These are phyloP conservation scores for Dendrocalamus sinicus DNA, from an alignment of 176 grass and related monocot species.

Conservation along the genomic window DNA sequence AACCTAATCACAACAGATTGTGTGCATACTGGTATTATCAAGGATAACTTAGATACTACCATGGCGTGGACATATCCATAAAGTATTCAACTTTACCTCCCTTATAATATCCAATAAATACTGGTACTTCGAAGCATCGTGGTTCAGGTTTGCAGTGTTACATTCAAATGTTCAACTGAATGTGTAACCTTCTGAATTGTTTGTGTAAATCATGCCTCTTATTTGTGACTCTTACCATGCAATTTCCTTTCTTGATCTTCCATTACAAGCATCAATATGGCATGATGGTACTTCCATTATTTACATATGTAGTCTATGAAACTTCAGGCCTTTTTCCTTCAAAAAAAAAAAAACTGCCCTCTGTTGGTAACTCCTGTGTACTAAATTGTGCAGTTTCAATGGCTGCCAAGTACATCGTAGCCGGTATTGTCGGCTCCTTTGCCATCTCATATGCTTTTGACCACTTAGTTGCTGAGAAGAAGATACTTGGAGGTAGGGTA, in stretches of 20 bases:
- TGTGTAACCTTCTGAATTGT: background rate
- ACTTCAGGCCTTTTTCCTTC: background rate
- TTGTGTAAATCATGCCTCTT: background rate
- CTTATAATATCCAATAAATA: background rate
- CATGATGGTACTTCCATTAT: background rate
- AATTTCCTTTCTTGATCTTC: background rate
- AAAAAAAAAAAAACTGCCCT: background rate
- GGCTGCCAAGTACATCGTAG: conserved; percentile 67
- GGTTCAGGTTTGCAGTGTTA: background rate
- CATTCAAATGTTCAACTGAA: background rate
- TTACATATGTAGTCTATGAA: background rate
- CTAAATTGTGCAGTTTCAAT: conserved; percentile 44
- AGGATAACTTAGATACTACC: background rate
- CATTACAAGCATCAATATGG: background rate
- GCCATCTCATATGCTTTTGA: conserved; percentile 60
- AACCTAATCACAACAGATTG: background rate
- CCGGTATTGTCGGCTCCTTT: conserved; percentile 42
- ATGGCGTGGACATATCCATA: background rate
- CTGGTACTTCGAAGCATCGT: background rate
- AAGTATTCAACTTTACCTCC: background rate
- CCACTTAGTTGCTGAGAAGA: conserved; percentile 61
- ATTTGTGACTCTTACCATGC: background rate
- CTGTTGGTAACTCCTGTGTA: background rate
- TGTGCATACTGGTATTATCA: background rate
- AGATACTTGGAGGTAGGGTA: conserved; percentile 72